Evolutionary conservation across 2,329 filamentous ascomycete species (phyloP).

Genomic region (Cryphonectria nitschkei): DNA sequence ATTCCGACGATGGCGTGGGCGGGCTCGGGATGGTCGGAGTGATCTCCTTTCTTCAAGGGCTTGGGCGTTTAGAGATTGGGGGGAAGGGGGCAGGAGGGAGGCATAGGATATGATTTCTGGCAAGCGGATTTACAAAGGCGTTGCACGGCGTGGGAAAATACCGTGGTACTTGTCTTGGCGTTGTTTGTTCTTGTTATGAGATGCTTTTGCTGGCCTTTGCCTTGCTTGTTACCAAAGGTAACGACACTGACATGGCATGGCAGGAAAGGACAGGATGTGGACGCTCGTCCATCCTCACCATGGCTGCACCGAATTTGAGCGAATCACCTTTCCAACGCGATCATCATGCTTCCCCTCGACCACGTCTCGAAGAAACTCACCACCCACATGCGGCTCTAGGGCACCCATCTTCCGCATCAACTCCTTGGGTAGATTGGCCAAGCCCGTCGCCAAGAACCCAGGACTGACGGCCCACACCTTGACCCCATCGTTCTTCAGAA

Average conservation of each 20-base stretch:
- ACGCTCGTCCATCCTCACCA: background rate
- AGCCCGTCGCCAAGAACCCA: constrained; percentile 22
- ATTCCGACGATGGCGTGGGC: constrained; percentile 43
- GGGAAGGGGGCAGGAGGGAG: no score
- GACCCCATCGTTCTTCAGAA: constrained; percentile 44
- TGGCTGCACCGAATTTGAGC: constrained; percentile 12
- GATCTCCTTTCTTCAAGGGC: background rate
- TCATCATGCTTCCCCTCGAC: constrained; percentile 26
- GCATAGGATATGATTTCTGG: background rate
- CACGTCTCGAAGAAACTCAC: constrained; percentile 44
- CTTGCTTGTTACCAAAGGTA: background rate
- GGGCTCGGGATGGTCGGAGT: constrained; percentile 33
- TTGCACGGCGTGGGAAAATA: background rate
- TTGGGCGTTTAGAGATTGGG: background rate
- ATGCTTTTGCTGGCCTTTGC: background rate
- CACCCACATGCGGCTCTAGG: constrained; percentile 42
- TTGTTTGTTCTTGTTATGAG: background rate
- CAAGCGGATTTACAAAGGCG: background rate
- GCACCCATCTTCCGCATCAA: constrained; percentile 42
- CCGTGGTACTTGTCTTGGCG: background rate
- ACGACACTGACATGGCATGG: background rate
- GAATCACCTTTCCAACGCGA: constrained; percentile 19
- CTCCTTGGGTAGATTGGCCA: constrained; percentile 32
- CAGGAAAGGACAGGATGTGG: background rate
- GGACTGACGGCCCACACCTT: constrained; percentile 43